Base-by-base conservation (phyloP, 2,329 filamentous ascomycete species). In the Fusarium equiseti region DNA sequence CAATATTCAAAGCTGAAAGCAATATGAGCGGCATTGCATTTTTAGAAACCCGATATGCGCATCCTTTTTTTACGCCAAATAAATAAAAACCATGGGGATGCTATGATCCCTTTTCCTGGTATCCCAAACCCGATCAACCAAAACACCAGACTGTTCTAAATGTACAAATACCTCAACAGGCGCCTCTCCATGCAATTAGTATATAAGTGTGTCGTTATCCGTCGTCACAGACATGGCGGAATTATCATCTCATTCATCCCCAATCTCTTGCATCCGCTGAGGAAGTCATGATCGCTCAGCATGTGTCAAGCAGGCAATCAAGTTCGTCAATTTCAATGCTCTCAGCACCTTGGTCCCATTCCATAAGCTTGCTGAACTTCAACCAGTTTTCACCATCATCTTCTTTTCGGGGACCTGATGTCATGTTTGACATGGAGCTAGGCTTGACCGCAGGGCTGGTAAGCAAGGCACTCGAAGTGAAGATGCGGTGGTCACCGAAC, bases 291-390 rank as follows among this genome's bases (percentile, higher is more conserved):
- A 45, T 53, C 48, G 63, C 57, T 86, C 82, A 94, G 79, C 90
- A 93, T 73, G 89, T 90, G 77, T 92, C 91, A 76, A 98, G 88
- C 79, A 98, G 88, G 74, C 92, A 90, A 77, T 98, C 95, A 26
- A 98, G 89, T 84, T 99, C 96, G 49, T 97, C 94, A 51, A 98
- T 88, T 79, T 97, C 94, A 73, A 98, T 91, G 71, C 90, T 92
- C 83, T 98, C 96, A 2, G 95, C 94, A 78, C 90, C 94, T 78
- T 87, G 87, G 76, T 92, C 91, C 82, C 89, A 88, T 73, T 89
- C 80, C 51, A 81, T 77, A n/a, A 82, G 62, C 59, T 79, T 79
- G 70, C 75, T 80, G 26, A 84, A 72, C 65, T 81, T 83, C 60
- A 84, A 72, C 70, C 83, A 83, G 70, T 71, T 78, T 49, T 82